Evolutionary conservation across 768 basidiomycete genomes (phyloP).

Genomic region (Naganishia friedmannii): DNA sequence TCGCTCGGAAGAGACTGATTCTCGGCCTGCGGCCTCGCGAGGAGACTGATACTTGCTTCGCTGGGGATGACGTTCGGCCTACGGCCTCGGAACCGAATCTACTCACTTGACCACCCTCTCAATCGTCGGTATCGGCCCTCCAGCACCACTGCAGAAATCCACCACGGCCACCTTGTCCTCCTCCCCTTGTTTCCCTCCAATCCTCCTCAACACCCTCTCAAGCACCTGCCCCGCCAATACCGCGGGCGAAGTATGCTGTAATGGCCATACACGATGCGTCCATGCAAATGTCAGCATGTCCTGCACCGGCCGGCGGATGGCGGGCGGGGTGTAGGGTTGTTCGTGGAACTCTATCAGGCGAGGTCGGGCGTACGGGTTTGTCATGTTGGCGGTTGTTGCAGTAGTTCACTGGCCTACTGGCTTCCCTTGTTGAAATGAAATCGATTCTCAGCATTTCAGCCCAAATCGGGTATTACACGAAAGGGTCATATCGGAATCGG

Average conservation of each 20-base stretch:
- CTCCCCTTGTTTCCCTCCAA: constrained; percentile 21
- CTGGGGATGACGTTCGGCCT: not conserved
- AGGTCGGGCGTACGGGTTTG: constrained; percentile 35
- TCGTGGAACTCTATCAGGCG: constrained; percentile 45
- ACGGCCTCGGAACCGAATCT: not conserved
- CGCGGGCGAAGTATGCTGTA: constrained; percentile 40
- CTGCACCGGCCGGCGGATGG: constrained; percentile 40
- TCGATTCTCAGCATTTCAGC: too few species aligned
- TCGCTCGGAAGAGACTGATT: not conserved
- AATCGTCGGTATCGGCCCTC: constrained; percentile 43
- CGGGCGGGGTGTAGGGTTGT: constrained; percentile 41
- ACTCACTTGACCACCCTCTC: constrained; percentile 48
- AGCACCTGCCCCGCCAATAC: constrained; percentile 37
- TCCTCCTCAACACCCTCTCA: constrained; percentile 33
- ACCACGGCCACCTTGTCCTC: constrained; percentile 36
- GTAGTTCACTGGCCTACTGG: not conserved
- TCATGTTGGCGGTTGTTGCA: not conserved
- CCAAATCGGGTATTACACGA: too few species aligned
- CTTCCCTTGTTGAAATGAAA: too few species aligned
- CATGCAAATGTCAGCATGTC: constrained; percentile 42
- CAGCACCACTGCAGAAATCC: constrained; percentile 48
- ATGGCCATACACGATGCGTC: constrained; percentile 37
- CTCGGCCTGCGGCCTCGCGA: too few species aligned
- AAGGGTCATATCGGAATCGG: too few species aligned
- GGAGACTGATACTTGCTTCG: not conserved